A percentile compares a stretch with the other conserved stretches of the same genome.
Conservation (phyloP, 257 asterid species). For the Solanum tarijense region DNA sequence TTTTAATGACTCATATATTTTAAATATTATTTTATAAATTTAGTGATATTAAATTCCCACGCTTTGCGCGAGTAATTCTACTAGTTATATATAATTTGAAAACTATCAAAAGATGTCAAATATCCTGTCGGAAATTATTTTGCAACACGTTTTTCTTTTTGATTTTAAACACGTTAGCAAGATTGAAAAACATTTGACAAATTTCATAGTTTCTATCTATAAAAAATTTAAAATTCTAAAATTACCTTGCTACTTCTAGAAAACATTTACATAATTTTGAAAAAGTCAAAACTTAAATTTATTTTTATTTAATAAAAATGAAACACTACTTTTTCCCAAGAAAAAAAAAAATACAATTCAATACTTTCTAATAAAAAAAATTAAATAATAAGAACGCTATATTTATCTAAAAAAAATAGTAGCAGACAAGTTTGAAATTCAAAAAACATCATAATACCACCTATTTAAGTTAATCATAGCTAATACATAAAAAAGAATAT, state of each 20-base stretch:
- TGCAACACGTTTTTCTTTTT: not conserved
- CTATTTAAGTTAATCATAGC: not conserved
- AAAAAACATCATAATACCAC: not conserved
- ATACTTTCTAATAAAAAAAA: not conserved
- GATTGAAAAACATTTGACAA: not conserved
- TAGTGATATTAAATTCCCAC: too few species aligned
- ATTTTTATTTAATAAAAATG: not conserved
- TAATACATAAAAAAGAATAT: not conserved
- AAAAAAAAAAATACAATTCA: not conserved
- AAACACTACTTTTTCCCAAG: not conserved
- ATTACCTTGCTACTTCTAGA: not conserved
- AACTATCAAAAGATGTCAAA: not conserved
- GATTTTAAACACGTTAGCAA: not conserved
- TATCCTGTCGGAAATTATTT: not conserved
- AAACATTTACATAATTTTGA: not conserved
- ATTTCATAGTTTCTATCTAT: not conserved
- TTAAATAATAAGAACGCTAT: not conserved
- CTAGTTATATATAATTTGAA: not conserved
- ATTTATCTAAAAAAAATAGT: not conserved
- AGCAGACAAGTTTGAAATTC: not conserved
- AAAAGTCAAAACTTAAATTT: not conserved
- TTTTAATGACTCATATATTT: too few species aligned
- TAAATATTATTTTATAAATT: too few species aligned
- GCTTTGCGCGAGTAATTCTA: rapidly evolving
- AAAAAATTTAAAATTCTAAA: not conserved